Evolutionary conservation across 352 stramenopile species (phyloP).

Genomic region (Globisporangium radiosum): DNA sequence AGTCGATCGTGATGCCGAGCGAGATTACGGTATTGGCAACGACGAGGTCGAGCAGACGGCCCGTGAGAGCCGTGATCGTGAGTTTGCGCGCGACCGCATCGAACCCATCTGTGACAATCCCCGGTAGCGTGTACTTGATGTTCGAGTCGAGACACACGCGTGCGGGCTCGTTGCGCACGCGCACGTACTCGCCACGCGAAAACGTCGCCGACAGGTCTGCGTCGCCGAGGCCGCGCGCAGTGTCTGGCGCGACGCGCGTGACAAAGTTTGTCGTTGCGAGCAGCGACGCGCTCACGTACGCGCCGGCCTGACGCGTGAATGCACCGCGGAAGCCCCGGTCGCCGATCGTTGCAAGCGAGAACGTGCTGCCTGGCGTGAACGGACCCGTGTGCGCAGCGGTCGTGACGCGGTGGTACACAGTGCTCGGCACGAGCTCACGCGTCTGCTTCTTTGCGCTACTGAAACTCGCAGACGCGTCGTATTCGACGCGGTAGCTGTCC

Average conservation of each 20-base stretch:
- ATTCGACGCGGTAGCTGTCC: constrained; percentile 52
- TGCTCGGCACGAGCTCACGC: constrained; percentile 22
- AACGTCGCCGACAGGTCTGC: constrained; percentile 31
- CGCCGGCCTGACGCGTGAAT: constrained; percentile 39
- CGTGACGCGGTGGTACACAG: constrained; percentile 55
- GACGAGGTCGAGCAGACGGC: constrained; percentile 20
- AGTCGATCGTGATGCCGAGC: constrained; percentile 29
- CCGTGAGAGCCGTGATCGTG: constrained; percentile 36
- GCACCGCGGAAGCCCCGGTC: constrained; percentile 36
- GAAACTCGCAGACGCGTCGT: constrained; percentile 30
- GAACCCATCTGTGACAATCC: constrained; percentile 29
- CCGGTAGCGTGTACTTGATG: constrained; percentile 41
- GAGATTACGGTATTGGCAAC: constrained; percentile 31
- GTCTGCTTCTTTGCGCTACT: constrained; percentile 15
- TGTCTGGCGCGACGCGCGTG: constrained; percentile 34
- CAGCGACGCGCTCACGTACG: constrained; percentile 31
- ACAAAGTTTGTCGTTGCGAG: constrained; percentile 37
- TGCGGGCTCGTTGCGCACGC: constrained; percentile 44
- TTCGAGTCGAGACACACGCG: constrained; percentile 62
- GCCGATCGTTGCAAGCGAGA: constrained; percentile 52
- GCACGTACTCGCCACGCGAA: constrained; percentile 55
- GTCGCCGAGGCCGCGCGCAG: constrained; percentile 23
- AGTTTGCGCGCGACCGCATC: constrained; percentile 17
- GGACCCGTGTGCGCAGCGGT: constrained; percentile 61
- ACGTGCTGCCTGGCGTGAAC: constrained; percentile 52